Base-by-base conservation (phyloP, 2,329 filamentous ascomycete species). In the Clathrospora elynae region DNA sequence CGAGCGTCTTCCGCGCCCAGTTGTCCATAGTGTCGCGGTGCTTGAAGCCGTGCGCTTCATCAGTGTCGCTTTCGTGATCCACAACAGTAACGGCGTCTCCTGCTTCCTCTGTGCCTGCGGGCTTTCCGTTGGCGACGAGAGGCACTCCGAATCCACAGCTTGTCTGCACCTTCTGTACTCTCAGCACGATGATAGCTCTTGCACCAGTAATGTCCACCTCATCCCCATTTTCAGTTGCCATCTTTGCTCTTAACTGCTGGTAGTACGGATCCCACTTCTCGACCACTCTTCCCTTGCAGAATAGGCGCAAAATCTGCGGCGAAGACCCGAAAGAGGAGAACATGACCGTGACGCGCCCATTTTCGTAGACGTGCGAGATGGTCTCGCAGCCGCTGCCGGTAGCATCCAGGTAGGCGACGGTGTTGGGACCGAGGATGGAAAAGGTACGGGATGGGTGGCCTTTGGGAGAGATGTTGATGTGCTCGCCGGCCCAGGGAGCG, bases 401-500 rank as follows among this genome's bases (percentile, higher is more conserved):
- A 47, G 84, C 80, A 62, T 91, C 87, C 41, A 90, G 75, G 62
- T 90, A 91, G 17, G 82, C 84, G 43, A 78, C 79, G n/a, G 74
- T 73, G 48, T 78, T 85, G 19, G 79, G 75, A 6, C 72, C 70
- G 37, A 87, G 72, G 38, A 88, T 73, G 20, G 80, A 75, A 57
- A 88, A 82, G 18, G 83, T 83, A n/a, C 78, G 72, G 12, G 78
- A 75, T 0, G 81, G 74, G 14, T 85, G 77, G 34, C 87, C 87
- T 68, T 91, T 90, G 34, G 88, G 86, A 0, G 86, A 90, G 41
- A 90, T 72, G 60, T 91, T 91, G 73, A 91, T 75, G 71, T 91
- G 87, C 2, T 73, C 70, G 13, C 81, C 84, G n/a, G 78, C 76
- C 17, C 83, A 77, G 0, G 87, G 86, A 0, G 87, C 86, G 10